Evolutionary conservation across 805 yeast species (phyloP), one percentile per base, ranked within the genome.

Genomic region (Geotrichum ghanense): DNA sequence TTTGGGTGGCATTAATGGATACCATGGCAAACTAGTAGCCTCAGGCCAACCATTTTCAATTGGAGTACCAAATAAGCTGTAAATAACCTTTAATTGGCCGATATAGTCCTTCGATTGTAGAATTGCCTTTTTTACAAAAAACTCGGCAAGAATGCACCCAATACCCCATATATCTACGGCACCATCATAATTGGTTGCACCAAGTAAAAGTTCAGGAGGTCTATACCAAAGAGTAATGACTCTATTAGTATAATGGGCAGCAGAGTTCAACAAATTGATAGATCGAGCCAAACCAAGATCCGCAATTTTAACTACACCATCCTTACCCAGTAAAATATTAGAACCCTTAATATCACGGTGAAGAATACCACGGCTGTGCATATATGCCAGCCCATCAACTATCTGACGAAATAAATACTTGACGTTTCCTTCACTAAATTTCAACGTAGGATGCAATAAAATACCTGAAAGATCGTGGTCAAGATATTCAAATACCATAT

Each of bases 91-190:
- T 23, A 92, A 62, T 61, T 90, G 97, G 45, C 84, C 81, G 35
- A 92, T 72, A 58, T 92, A 98, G 62, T 92, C 95, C 20, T 73
- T 71, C 1, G 96, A 97, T 62, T 82, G 94, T 61, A 92, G 92
- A 1, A 82, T 68, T 0, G 97, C 95, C 25, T 67, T 66, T 52
- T 79, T 75, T 1, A 81, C 75, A 58, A 85, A 87, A 34, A 92
- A 63, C 61, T 92, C 97, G 22, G 87, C 74, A 50, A 92, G 67
- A 22, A 92, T 69, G 66, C 97, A 92, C 2, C 98, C 98, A 50
- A 87, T 80, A 0, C 97, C 96, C 98, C 98, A 92, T 54, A 87
- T 79, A 60, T 92, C 98, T 7, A 92, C 92, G 56, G 85, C 95
- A 37, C 87, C 67, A 0, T 89, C 92, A 64, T 92, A 92, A 49